These are phyloP conservation scores for Leccinum broughii DNA, from an alignment of 768 basidiomycete genomes.

Conservation along the genomic window DNA sequence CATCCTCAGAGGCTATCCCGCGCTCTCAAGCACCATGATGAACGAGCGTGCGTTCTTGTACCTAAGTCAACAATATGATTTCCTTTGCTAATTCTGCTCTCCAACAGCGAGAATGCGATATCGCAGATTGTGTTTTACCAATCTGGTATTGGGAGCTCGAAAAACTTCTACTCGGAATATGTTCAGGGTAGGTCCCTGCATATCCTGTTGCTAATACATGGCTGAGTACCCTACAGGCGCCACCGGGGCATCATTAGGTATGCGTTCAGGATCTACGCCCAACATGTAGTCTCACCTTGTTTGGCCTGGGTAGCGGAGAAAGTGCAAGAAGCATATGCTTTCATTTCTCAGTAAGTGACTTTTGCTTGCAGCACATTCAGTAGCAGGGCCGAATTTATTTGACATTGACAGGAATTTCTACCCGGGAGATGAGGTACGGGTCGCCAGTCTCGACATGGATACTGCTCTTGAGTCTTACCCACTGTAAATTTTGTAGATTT, in stretches of 20 bases:
- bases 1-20: slow-evolving; percentile 51
- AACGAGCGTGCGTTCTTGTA: slow-evolving; percentile 32
- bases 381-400: not conserved
- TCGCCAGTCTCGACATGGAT: not conserved
- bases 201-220: not conserved
- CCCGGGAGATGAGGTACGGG: slow-evolving; percentile 67
- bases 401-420: slow-evolving; percentile 55
- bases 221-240: slow-evolving; percentile 45
- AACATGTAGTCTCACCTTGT: slow-evolving; percentile 4
- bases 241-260: slow-evolving; percentile 65
- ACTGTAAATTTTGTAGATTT: slow-evolving; percentile 50
- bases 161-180: slow-evolving; percentile 56
- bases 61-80: not conserved
- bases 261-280: not conserved
- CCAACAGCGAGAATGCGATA: slow-evolving; percentile 39
- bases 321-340: slow-evolving; percentile 78
- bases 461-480: not conserved
- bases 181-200: slow-evolving; percentile 51
- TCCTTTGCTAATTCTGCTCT: slow-evolving; percentile 1
- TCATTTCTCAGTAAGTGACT: slow-evolving; percentile 68
- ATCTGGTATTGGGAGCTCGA: slow-evolving; percentile 58
- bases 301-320: slow-evolving; percentile 51
- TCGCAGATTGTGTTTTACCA: slow-evolving; percentile 68
- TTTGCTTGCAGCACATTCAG: not conserved
- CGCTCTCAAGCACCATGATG: slow-evolving; percentile 51